These are phyloP conservation scores for Echites panduratus DNA, from an alignment of 257 asterid genomes.

Conservation along the genomic window DNA sequence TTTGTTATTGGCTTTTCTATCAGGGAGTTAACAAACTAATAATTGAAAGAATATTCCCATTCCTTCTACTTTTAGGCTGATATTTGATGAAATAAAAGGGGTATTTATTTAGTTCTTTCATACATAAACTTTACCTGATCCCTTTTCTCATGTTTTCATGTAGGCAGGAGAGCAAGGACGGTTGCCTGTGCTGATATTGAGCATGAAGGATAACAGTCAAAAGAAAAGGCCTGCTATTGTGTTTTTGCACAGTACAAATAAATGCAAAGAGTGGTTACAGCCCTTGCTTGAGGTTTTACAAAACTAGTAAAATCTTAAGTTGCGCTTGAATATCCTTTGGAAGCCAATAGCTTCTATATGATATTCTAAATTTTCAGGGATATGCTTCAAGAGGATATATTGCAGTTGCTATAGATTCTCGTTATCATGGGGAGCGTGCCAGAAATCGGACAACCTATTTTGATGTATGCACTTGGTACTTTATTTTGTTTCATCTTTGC, in stretches of 20 bases:
- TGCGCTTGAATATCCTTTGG: slow-evolving; percentile 1
- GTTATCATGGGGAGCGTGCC: slow-evolving; percentile 96
- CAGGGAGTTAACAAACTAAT: background rate
- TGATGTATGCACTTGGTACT: slow-evolving; percentile 45
- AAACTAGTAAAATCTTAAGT: slow-evolving; percentile 15
- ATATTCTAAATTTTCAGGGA: slow-evolving; percentile 45
- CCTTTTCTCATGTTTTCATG: slow-evolving; percentile 9
- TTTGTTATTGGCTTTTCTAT: background rate
- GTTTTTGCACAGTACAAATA: slow-evolving; percentile 80
- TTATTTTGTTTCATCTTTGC: background rate
- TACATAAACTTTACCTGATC: background rate
- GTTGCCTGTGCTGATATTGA: slow-evolving; percentile 74
- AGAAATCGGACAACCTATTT: slow-evolving; percentile 63
- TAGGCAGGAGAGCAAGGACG: slow-evolving; percentile 93
- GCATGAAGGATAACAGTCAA: slow-evolving; percentile 41
- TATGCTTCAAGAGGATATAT: slow-evolving; percentile 89
- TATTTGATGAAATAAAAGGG: background rate
- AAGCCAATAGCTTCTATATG: slow-evolving; percentile 12
- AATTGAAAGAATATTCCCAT: background rate
- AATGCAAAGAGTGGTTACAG: slow-evolving; percentile 87
- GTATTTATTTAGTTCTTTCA: background rate
- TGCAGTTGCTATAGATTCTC: slow-evolving; percentile 86
- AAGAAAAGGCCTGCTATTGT: slow-evolving; percentile 73
- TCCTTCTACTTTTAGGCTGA: background rate
- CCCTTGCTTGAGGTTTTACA: slow-evolving; percentile 77